Percentiles rank a stretch among this genome's conserved stretches.
phyloP scores from a whole-genome alignment of 495 filamentous ascomycete species.

The Podospora conica region DNA sequence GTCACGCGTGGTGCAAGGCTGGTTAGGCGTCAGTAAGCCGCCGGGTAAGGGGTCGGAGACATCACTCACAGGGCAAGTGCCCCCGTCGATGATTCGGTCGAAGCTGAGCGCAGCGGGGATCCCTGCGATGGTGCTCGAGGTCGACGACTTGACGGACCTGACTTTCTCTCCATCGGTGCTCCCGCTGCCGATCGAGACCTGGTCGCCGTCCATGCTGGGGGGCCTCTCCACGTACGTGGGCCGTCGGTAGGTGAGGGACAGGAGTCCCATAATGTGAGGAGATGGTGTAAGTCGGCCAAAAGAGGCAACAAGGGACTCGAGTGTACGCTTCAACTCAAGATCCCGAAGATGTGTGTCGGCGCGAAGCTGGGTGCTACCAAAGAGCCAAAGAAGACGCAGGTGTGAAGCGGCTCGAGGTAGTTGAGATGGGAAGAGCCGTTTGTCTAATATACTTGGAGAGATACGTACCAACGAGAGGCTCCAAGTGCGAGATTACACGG shows the following conservation, averaged over 20 bases:
- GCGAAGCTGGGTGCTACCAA: neutral
- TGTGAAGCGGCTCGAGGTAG: neutral
- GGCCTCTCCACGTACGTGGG: conserved; percentile 28
- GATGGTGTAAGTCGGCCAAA: neutral
- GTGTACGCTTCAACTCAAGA: too few relatives aligned
- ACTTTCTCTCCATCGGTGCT: conserved; percentile 16
- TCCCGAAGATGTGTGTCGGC: neutral
- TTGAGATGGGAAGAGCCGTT: neutral
- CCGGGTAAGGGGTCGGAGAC: neutral
- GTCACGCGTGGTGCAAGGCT: conserved; percentile 69
- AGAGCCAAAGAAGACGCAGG: neutral
- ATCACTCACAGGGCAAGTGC: conserved; percentile 66
- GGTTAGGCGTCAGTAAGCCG: neutral
- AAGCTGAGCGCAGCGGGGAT: conserved; percentile 66
- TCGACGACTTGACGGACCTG: conserved; percentile 23
- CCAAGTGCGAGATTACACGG: neutral
- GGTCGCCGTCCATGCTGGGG: conserved; percentile 18
- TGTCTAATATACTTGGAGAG: neutral
- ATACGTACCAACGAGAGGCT: neutral
- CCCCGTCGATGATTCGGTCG: conserved; percentile 63
- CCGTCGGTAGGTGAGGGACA: conserved; percentile 34
- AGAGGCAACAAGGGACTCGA: neutral
- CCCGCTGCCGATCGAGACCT: conserved; percentile 18
- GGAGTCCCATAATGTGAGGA: conserved; percentile 22
- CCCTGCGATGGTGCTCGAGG: conserved; percentile 25